These are phyloP conservation scores for Penicillium egyptiacum DNA, from an alignment of 495 filamentous ascomycete genomes.

Conservation along the genomic window DNA sequence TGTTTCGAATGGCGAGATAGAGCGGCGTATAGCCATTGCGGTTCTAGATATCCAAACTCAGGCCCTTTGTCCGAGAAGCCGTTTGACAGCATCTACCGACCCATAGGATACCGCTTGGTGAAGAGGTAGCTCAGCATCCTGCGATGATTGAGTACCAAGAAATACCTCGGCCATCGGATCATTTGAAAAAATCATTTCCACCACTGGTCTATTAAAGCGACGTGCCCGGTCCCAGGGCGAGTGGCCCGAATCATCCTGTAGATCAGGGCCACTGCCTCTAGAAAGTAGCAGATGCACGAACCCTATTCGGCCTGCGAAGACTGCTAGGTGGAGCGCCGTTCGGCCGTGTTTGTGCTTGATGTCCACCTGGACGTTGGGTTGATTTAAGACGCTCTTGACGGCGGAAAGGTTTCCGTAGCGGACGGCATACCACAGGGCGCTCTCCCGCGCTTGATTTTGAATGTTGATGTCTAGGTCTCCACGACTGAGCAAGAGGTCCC, in stretches of 20 bases:
- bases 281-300: constrained; percentile 11
- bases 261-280: too few relatives aligned
- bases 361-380: background rate
- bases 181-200: constrained; percentile 8
- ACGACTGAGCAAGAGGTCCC: constrained; percentile 4
- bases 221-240: constrained; percentile 2
- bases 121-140: constrained; percentile 11
- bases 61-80: constrained; percentile 11
- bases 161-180: background rate
- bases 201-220: constrained; percentile 3
- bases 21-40: constrained; percentile 13
- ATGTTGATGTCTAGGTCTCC: constrained; percentile 11
- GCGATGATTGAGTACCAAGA: constrained; percentile 4
- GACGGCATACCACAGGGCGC: constrained; percentile 16
- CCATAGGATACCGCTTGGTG: constrained; percentile 13
- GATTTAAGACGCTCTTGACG: constrained; percentile 2
- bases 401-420: constrained; percentile 1
- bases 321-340: constrained; percentile 13
- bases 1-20: constrained; percentile 13
- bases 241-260: too few relatives aligned
- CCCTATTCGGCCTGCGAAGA: constrained; percentile 10
- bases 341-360: constrained; percentile 1
- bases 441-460: constrained; percentile 9
- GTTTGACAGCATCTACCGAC: constrained; percentile 7
- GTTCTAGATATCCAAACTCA: background rate